Percentiles rank a stretch among this genome's conserved stretches.
These are phyloP conservation scores for Trichosanthes cucumerina DNA, from an alignment of 306 rosid species.

Conservation along the genomic window DNA sequence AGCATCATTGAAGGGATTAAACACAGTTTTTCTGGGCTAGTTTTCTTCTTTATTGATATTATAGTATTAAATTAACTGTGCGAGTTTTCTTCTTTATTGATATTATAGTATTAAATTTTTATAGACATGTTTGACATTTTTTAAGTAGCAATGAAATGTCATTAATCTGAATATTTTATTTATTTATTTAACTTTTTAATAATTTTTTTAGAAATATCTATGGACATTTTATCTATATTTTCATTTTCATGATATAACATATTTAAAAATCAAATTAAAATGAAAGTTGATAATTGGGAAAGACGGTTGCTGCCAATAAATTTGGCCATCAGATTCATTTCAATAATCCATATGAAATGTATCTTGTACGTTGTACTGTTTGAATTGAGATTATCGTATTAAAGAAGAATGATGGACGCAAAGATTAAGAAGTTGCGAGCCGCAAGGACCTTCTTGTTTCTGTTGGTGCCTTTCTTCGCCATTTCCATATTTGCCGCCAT, in stretches of 20 bases:
- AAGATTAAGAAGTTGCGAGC: not conserved
- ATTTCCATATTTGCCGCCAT: conserved; percentile 11
- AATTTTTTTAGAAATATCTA: too few species aligned
- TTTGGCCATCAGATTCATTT: not conserved
- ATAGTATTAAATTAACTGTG: too few species aligned
- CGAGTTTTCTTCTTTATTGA: not conserved
- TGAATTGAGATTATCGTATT: not conserved
- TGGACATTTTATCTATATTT: too few species aligned
- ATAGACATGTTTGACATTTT: too few species aligned
- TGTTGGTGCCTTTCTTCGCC: not conserved
- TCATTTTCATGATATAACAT: too few species aligned
- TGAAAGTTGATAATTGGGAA: not conserved
- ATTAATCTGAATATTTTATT: too few species aligned
- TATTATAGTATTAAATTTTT: too few species aligned
- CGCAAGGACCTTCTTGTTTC: not conserved
- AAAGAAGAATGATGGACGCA: not conserved
- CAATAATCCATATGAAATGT: not conserved
- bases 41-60: not conserved
- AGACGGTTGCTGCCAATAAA: not conserved
- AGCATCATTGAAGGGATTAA: not conserved
- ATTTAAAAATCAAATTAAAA: too few species aligned
- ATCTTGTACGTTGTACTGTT: not conserved
- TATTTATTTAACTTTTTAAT: too few species aligned
- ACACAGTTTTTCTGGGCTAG: not conserved
- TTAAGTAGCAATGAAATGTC: too few species aligned